A percentile compares a stretch with the other conserved stretches of the same genome.
phyloP scores from a whole-genome alignment of 75 land plant genomes.

The Pinus taeda region DNA sequence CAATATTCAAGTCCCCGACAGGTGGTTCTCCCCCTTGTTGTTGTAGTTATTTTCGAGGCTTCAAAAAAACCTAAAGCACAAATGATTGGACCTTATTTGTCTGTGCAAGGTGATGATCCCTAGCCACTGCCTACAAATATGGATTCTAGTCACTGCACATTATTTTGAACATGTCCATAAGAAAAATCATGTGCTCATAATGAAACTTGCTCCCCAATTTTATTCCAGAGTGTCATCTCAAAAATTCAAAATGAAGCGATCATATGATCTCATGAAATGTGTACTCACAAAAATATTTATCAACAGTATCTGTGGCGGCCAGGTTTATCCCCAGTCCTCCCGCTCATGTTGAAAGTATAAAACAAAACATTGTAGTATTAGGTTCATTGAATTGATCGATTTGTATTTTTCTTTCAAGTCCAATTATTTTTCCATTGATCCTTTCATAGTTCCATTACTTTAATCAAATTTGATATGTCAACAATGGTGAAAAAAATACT shows the following conservation, averaged over 20 bases:
- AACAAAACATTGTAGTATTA: slow-evolving; percentile 91
- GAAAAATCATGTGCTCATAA: neutral
- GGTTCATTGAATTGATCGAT: slow-evolving; percentile 97
- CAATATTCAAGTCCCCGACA: no score
- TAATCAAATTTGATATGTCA: slow-evolving; percentile 1
- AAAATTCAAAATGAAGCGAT: neutral
- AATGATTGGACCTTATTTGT: slow-evolving; percentile 61
- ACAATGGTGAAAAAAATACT: neutral
- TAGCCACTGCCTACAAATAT: slow-evolving; percentile 99
- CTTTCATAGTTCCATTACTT: slow-evolving; percentile 97
- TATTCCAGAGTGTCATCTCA: neutral
- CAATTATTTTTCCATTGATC: slow-evolving; percentile 92
- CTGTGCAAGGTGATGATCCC: slow-evolving; percentile 95
- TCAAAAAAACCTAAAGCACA: neutral
- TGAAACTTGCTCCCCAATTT: neutral
- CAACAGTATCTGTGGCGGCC: slow-evolving; percentile 91
- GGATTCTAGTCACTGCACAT: slow-evolving; percentile 97
- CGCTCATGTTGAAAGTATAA: slow-evolving; percentile 95
- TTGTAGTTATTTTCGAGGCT: no score
- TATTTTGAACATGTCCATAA: neutral
- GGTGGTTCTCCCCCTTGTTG: no score
- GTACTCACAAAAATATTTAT: neutral
- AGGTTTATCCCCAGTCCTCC: slow-evolving; percentile 98
- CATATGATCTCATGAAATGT: neutral
- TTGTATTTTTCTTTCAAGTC: slow-evolving; percentile 91